These are phyloP conservation scores for Benincasa hispida DNA, from an alignment of 306 rosid species.

Conservation along the genomic window DNA sequence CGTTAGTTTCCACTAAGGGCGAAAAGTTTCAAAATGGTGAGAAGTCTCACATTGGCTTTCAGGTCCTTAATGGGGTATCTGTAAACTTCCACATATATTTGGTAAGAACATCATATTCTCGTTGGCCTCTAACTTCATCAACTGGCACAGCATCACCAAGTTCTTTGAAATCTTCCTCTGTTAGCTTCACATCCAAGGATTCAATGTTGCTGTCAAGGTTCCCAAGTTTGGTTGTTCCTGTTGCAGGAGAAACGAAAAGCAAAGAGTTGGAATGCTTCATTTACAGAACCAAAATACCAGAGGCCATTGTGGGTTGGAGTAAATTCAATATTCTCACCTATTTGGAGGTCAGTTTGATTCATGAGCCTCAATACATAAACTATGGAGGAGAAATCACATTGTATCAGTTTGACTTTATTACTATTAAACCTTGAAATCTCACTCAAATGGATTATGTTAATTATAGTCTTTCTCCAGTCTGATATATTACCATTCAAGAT, in stretches of 20 bases:
- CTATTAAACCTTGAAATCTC: background rate
- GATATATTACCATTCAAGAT: background rate
- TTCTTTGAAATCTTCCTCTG: slow-evolving; percentile 40
- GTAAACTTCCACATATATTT: slow-evolving; percentile 34
- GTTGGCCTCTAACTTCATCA: slow-evolving; percentile 34
- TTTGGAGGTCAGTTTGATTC: background rate
- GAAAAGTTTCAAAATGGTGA: background rate
- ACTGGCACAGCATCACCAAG: slow-evolving; percentile 47
- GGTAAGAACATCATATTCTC: slow-evolving; percentile 19
- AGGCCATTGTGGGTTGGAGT: background rate
- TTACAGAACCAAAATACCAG: background rate
- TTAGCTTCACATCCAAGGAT: slow-evolving; percentile 43
- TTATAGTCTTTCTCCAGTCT: background rate
- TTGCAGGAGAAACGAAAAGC: background rate
- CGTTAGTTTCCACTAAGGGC: too few relatives aligned
- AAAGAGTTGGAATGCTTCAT: background rate
- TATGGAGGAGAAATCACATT: background rate
- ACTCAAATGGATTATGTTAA: background rate
- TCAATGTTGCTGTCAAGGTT: slow-evolving; percentile 53
- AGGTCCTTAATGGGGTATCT: slow-evolving; percentile 34
- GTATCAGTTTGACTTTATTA: background rate
- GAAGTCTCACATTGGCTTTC: background rate
- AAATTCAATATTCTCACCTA: background rate
- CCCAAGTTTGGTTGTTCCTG: slow-evolving; percentile 50
- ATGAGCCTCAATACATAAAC: background rate